phyloP scores from a whole-genome alignment of 805 yeast species.

The Saturnispora gosingensis region DNA sequence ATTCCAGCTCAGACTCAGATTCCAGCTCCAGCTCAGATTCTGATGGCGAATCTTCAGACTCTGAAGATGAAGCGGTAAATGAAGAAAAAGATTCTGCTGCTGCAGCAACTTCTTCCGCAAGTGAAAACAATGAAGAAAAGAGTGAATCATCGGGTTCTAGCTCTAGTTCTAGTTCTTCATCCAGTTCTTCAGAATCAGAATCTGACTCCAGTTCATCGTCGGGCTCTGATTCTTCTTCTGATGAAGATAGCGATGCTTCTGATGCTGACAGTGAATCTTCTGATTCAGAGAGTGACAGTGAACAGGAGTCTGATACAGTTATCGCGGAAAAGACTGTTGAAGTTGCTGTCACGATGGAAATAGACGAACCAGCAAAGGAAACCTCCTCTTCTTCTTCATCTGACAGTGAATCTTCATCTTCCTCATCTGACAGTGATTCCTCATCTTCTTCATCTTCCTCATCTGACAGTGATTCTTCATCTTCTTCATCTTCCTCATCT shows the following conservation, averaged over 20 bases:
- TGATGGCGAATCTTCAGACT: conserved; percentile 8
- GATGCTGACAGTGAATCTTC: conserved; percentile 12
- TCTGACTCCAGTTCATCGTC: conserved; percentile 16
- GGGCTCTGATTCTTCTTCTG: conserved; percentile 9
- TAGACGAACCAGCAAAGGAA: conserved; percentile 10
- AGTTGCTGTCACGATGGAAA: conserved; percentile 5
- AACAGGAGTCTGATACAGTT: background rate
- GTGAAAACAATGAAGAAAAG: background rate
- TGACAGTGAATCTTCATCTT: no score
- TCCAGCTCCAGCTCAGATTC: conserved; percentile 11
- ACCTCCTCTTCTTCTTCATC: conserved; percentile 8
- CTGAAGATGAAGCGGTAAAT: conserved; percentile 7
- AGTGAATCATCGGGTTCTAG: conserved; percentile 4
- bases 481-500: conserved; percentile 5
- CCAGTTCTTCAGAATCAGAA: conserved; percentile 12
- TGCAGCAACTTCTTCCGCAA: conserved; percentile 17
- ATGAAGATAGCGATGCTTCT: background rate
- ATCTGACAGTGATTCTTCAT: conserved; percentile 7
- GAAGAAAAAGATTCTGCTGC: background rate
- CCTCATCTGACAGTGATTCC: conserved; percentile 6
- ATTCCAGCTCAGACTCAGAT: conserved; percentile 13
- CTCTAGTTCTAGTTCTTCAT: conserved; percentile 11
- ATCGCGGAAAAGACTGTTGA: background rate
- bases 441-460: conserved; percentile 4
- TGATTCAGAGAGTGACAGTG: conserved; percentile 12